Evolutionary conservation across 768 basidiomycete species (phyloP), one percentile per base, ranked within the genome.

Genomic region (Xerocomellus dryophilus): DNA sequence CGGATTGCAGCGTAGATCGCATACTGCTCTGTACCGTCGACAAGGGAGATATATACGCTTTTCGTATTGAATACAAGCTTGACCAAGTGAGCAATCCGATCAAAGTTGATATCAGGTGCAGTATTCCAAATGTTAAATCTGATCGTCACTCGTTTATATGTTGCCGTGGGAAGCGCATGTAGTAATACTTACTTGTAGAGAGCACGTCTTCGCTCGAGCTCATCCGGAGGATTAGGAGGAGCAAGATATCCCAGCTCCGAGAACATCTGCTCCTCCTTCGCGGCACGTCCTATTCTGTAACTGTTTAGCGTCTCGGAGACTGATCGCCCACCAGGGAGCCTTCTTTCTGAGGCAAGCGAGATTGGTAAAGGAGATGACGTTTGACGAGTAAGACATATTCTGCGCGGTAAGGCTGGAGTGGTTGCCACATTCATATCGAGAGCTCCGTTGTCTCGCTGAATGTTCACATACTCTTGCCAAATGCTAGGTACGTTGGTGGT

Each of bases 101-200:
- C 94, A 66, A 98, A 97, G 67, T 96, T 95, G 57, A 82, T 76
- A 67, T 98, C 95, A 9, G 85, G 77, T 15, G 85, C 84, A 0
- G 93, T 94, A 58, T 90, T 83, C 81, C 92, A 86, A 45, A 97
- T 88, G 61, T 93, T 93, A 74, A 92, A 95, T 59, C 91, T 90
- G 57, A 27, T 51, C 11, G 14, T n/a, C n/a, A 27, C 15, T 44
- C 32, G 47, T 61, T 20, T 54, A 49, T 29, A 29, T 43, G 29
- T 25, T 48, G 20, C 21, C 14, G 32, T 29, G 41, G 44, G 15
- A 9, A 43, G 20, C 46, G 36, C 20, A n/a, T 8, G 32, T 21
- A 29, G 39, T n/a, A 41, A 39, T 4, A 25, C 82, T 64, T 62
- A 90, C 86, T 88, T 90, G 73, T 95, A 90, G 61, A 98, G 70